A percentile compares a stretch with the other conserved stretches of the same genome.
phyloP scores from a whole-genome alignment of 2,329 filamentous ascomycete species.

The Verticillium albo-atrum region DNA sequence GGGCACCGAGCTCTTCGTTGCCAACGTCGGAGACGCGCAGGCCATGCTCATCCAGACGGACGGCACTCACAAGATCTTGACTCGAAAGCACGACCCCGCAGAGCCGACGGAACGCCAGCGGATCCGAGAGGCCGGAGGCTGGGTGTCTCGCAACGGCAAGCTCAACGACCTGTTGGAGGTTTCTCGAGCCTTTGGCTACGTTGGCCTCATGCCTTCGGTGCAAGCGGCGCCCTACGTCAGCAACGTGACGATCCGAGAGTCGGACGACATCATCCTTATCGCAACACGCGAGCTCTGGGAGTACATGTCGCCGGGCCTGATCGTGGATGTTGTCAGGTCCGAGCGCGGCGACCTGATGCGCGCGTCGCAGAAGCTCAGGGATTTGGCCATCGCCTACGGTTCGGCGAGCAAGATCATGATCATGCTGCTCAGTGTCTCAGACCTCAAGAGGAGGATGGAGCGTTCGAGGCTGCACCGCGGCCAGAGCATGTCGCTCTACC shows the following conservation, averaged over 20 bases:
- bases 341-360: constrained; percentile 90
- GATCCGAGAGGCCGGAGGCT: constrained; percentile 91
- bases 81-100: constrained; percentile 88
- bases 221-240: constrained; percentile 85
- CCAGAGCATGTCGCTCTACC: constrained; percentile 80
- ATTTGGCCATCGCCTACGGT: constrained; percentile 93
- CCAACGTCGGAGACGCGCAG: constrained; percentile 93
- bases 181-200: constrained; percentile 91
- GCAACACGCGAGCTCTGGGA: constrained; percentile 95
- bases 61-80: constrained; percentile 77
- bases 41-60: constrained; percentile 93
- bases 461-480: constrained; percentile 69
- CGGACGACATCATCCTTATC: constrained; percentile 89
- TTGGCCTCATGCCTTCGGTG: constrained; percentile 86
- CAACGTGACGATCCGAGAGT: constrained; percentile 73
- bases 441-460: constrained; percentile 78
- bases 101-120: constrained; percentile 78
- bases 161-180: constrained; percentile 89
- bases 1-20: constrained; percentile 85
- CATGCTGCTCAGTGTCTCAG: constrained; percentile 93
- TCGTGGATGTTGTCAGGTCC: constrained; percentile 84
- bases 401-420: constrained; percentile 96
- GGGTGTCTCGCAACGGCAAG: constrained; percentile 90
- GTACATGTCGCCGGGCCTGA: constrained; percentile 81
- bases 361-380: constrained; percentile 88